Conservation (phyloP, 129 eudicot genomes). For the Flaveria trinervia region DNA sequence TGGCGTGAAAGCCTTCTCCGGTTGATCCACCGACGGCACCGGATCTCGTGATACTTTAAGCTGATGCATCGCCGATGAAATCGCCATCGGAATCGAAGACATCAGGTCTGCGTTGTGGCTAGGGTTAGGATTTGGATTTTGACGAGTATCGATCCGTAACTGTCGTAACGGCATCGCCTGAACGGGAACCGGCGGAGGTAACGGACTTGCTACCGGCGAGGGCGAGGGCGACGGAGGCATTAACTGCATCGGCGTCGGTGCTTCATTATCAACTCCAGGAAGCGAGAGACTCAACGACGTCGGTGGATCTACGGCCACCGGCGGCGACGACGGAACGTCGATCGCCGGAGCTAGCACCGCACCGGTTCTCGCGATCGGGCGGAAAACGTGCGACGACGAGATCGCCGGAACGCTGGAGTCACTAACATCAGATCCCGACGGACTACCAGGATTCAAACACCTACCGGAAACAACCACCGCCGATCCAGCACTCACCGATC, state of each 20-base stretch:
- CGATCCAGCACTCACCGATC: constrained; percentile 79
- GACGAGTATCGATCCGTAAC: constrained; percentile 26
- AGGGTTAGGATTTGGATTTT: constrained; percentile 23
- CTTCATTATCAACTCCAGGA: constrained; percentile 54
- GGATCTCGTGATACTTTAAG: constrained; percentile 29
- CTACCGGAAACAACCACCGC: constrained; percentile 56
- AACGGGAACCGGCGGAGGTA: constrained; percentile 29
- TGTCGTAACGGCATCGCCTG: constrained; percentile 32
- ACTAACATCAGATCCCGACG: constrained; percentile 78
- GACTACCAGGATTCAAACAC: constrained; percentile 64
- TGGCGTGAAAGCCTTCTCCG: constrained; percentile 48
- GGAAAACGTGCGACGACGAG: constrained; percentile 46
- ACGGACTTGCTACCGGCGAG: constrained; percentile 19
- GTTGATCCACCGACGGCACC: constrained; percentile 23
- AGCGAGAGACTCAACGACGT: constrained; percentile 65
- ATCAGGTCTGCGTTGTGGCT: constrained; percentile 22
- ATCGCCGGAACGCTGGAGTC: constrained; percentile 50
- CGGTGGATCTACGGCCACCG: constrained; percentile 42
- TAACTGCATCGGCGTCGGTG: constrained; percentile 27
- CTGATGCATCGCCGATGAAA: constrained; percentile 40
- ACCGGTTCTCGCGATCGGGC: constrained; percentile 61
- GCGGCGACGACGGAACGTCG: constrained; percentile 17
- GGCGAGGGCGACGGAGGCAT: constrained; percentile 20
- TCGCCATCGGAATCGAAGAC: constrained; percentile 41
- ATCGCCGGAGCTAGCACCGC: constrained; percentile 37